Evolutionary conservation across 345 rosid species (phyloP).

Genomic region (Salix suchowensis): DNA sequence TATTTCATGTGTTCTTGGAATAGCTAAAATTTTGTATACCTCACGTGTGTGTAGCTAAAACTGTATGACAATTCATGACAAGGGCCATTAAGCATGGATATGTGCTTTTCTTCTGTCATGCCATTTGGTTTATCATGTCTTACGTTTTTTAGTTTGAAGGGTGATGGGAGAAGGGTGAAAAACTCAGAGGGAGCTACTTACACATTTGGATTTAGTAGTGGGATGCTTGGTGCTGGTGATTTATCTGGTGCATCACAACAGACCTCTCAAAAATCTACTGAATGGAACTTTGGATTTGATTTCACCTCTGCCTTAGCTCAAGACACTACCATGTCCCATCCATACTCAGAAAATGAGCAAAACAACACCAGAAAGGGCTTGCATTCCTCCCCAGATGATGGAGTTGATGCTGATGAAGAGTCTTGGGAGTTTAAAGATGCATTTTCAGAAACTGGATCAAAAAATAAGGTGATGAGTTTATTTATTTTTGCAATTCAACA

Average conservation of each 20-base stretch:
- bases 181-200: slow-evolving; percentile 7
- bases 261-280: slow-evolving; percentile 26
- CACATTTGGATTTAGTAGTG: slow-evolving; percentile 20
- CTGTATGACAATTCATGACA: not conserved
- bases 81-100: not conserved
- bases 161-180: slow-evolving; percentile 15
- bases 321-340: slow-evolving; percentile 9
- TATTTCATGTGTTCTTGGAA: not conserved
- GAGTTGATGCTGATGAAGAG: slow-evolving; percentile 25
- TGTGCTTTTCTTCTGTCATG: not conserved
- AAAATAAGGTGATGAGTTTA: slow-evolving; percentile 39
- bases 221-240: slow-evolving; percentile 8
- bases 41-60: not conserved
- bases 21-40: not conserved
- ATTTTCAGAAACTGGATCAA: slow-evolving; percentile 34
- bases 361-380: slow-evolving; percentile 16
- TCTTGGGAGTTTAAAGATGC: slow-evolving; percentile 50
- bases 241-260: slow-evolving; percentile 17
- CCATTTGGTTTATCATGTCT: slow-evolving; percentile 16
- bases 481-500: not conserved
- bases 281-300: slow-evolving; percentile 38
- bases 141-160: slow-evolving; percentile 29
- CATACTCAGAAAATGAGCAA: slow-evolving; percentile 17
- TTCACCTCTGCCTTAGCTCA: slow-evolving; percentile 19
- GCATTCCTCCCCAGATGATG: slow-evolving; percentile 20